Base-by-base conservation (phyloP, 129 eudicot species). In the Chrysanthemum lavandulifolium region DNA sequence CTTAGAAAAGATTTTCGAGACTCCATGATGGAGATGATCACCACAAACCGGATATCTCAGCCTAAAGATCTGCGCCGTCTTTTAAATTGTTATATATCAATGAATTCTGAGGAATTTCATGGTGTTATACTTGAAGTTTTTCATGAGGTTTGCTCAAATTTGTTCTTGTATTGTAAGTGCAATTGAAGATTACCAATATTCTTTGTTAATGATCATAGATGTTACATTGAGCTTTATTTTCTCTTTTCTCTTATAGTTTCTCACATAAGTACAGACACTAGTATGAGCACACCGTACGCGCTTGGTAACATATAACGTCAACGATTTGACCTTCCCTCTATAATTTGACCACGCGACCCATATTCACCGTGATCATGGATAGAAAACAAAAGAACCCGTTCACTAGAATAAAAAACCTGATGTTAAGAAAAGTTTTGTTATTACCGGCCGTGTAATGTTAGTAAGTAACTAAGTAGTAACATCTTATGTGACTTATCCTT, bases 61-160 rank as follows among this genome's bases (percentile, higher is more conserved):
- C 66, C 96, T 0, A 89, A 84, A 84, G 98, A 89, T 82, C 71
- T 93, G 19, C 82, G 96, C 0, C 48, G 85, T 47, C 82, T 93
- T 45, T 81, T 93, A 61, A 84, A 89, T 66, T 93, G 84, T 72
- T 93, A 89, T 67, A 60, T 93, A 52, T 82, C 86, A 1, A 87
- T 89, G 97, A 93, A 93, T 82, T 85, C 97, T 3, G 89, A 84
- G 63, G 96, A 87, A 76, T 82, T 80, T 67, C 67, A 78, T 18
- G 81, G 87, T 61, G 73, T 86, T 82, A 87, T 93, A 82, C 92
- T 93, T 23, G 98, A 93, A 86, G 91, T 86, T 27, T 93, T 93
- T 69, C 81, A 93, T 74, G 90, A 93, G 79, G 98, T 93, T 50
- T 93, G 98, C 73, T 77, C 83, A 67, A 74, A 71, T 73, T 77